Percentiles rank a stretch among this genome's conserved stretches.
phyloP scores from a whole-genome alignment of 257 asterid species.

The Linderniella brevidens region DNA sequence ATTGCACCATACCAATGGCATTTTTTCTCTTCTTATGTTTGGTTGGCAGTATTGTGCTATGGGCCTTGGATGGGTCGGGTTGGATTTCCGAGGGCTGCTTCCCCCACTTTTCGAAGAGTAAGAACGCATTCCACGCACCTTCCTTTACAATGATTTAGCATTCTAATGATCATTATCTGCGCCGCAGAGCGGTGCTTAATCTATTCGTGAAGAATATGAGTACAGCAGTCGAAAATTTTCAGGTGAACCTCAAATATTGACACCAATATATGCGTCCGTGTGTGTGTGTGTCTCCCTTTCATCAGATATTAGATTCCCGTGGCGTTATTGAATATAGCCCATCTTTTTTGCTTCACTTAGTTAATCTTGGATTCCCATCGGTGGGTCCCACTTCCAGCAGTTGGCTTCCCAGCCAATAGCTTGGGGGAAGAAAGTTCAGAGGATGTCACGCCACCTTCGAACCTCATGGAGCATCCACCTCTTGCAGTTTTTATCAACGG shows the following conservation, averaged over 20 bases:
- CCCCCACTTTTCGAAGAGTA: conserved; percentile 99
- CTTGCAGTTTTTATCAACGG: conserved; percentile 86
- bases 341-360: conserved; percentile 29
- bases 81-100: conserved; percentile 89
- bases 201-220: conserved; percentile 77
- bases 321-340: too few species aligned
- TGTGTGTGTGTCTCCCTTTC: background rate
- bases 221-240: conserved; percentile 84
- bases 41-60: conserved; percentile 73
- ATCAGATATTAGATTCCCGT: background rate
- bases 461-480: conserved; percentile 97
- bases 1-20: background rate
- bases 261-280: background rate
- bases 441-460: conserved; percentile 74
- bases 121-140: conserved; percentile 4
- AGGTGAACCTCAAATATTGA: conserved; percentile 27
- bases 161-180: conserved; percentile 4
- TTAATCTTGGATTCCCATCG: conserved; percentile 83
- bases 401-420: conserved; percentile 73
- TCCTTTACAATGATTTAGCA: too few species aligned
- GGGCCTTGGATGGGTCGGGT: conserved; percentile 98
- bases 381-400: conserved; percentile 73
- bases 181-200: conserved; percentile 78
- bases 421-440: conserved; percentile 67
- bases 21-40: conserved; percentile 2